Conservation (phyloP, 2,329 filamentous ascomycete species). For the Coniochaeta sp. region DNA sequence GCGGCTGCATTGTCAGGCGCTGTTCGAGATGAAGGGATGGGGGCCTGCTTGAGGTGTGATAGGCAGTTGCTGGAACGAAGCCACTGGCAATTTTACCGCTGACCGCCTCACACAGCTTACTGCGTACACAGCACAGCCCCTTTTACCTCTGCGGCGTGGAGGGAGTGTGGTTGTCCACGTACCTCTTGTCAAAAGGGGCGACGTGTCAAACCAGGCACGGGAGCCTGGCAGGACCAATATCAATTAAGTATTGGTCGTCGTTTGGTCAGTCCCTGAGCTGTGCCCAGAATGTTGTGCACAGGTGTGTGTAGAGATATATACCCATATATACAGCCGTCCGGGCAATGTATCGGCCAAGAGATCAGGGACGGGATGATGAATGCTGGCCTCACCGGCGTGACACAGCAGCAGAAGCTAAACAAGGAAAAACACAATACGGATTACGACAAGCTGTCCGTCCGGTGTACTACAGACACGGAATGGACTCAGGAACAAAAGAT, state of each 20-base stretch:
- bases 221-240: neutral
- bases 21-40: neutral
- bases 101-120: neutral
- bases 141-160: neutral
- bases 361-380: neutral
- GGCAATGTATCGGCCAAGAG: neutral
- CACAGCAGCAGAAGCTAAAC: neutral
- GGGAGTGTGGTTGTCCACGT: neutral
- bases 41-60: neutral
- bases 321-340: constrained; percentile 1
- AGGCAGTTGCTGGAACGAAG: neutral
- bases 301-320: neutral
- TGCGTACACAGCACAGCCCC: neutral
- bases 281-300: neutral
- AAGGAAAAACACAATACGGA: neutral
- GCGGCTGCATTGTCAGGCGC: neutral
- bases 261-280: neutral
- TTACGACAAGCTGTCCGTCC: neutral
- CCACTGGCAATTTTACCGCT: neutral
- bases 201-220: neutral
- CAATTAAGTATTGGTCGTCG: neutral
- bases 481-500: neutral
- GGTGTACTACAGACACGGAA: neutral
- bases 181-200: neutral
- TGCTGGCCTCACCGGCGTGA: neutral